Conservation (phyloP, 1,139 yeast species). For the Geotrichum siamense region DNA sequence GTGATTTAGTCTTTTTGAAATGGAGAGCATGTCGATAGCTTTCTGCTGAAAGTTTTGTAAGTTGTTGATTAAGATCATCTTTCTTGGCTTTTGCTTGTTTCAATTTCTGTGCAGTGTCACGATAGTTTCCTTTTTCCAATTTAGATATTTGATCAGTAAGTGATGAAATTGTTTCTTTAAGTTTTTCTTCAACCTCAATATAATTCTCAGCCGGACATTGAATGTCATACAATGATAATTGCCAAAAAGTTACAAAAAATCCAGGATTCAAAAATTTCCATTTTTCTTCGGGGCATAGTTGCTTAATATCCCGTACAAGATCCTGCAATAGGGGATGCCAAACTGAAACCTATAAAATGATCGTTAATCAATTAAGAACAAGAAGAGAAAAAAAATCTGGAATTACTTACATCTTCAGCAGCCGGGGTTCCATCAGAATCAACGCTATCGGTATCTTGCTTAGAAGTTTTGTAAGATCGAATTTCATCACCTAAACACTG, state of each 20-base stretch:
- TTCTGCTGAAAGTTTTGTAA: conserved; percentile 29
- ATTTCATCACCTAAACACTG: conserved; percentile 36
- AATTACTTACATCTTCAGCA: not conserved
- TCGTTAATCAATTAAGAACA: conserved; percentile 3
- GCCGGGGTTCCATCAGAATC: conserved; percentile 11
- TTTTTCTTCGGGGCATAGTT: conserved; percentile 29
- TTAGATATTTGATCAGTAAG: conserved; percentile 17
- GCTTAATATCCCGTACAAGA: conserved; percentile 23
- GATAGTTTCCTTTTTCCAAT: conserved; percentile 15
- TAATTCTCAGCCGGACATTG: conserved; percentile 50
- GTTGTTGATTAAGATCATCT: conserved; percentile 22
- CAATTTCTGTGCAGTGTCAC: conserved; percentile 18
- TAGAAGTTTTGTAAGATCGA: conserved; percentile 22
- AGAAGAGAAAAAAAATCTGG: not conserved
- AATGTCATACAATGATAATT: conserved; percentile 64
- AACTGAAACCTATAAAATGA: conserved; percentile 10
- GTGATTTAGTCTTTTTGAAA: conserved; percentile 28
- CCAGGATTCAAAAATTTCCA: conserved; percentile 40
- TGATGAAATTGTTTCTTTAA: conserved; percentile 20
- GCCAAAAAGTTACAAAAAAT: conserved; percentile 66
- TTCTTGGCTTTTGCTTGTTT: conserved; percentile 19
- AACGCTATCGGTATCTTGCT: conserved; percentile 14
- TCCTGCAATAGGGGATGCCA: conserved; percentile 29
- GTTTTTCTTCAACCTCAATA: conserved; percentile 38
- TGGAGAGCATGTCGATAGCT: conserved; percentile 34